A percentile compares a stretch with the other conserved stretches of the same genome.
phyloP scores from a whole-genome alignment of 192 early-diverging fungal species.

The Phycomyces blakesleeanus region DNA sequence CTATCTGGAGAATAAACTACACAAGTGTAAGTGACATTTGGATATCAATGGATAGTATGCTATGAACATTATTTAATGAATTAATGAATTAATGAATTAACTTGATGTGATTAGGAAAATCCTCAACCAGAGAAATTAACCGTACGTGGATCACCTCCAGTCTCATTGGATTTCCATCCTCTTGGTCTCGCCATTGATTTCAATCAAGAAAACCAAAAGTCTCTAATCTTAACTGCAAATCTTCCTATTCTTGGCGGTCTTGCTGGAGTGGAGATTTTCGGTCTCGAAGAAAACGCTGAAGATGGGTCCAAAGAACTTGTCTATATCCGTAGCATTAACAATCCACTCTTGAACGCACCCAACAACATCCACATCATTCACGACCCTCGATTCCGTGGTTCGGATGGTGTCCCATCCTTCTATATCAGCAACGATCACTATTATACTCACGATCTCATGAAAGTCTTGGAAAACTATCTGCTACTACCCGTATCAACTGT shows the following conservation, averaged over 20 bases:
- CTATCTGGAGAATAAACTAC: constrained; percentile 19
- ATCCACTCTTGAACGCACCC: constrained; percentile 13
- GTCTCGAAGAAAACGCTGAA: not conserved
- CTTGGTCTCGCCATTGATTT: constrained; percentile 25
- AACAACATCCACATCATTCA: constrained; percentile 24
- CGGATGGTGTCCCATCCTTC: constrained; percentile 34
- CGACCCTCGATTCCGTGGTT: constrained; percentile 8
- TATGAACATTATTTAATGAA: not conserved
- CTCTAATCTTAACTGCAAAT: constrained; percentile 21
- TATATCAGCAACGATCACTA: constrained; percentile 31
- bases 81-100: too few relatives aligned
- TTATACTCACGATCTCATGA: constrained; percentile 4
- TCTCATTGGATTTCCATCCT: constrained; percentile 18
- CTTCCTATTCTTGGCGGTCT: not conserved
- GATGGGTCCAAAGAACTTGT: not conserved
- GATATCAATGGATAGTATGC: not conserved
- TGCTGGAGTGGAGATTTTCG: constrained; percentile 19
- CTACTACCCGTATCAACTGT: constrained; percentile 21
- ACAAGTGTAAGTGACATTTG: constrained; percentile 9
- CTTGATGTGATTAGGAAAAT: too few relatives aligned
- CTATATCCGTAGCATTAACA: constrained; percentile 15
- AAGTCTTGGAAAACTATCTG: constrained; percentile 24
- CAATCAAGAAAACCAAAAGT: not conserved
- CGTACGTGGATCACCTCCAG: not conserved
- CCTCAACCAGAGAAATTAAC: constrained; percentile 5